These are phyloP conservation scores for Spathaspora sp. DNA, from an alignment of 805 yeast species.

Conservation along the genomic window DNA sequence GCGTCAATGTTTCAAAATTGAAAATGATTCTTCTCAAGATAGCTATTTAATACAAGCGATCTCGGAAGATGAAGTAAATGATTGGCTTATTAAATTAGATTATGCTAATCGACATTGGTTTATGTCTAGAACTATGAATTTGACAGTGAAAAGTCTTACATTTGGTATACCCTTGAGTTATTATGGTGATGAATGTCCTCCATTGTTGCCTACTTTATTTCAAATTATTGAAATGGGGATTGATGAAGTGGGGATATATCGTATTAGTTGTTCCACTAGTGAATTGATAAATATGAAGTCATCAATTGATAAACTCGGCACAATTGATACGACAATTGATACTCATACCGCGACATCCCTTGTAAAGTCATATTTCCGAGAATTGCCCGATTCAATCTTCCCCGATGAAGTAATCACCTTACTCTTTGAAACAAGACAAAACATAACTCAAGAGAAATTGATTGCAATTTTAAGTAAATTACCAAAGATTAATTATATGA, in stretches of 20 bases:
- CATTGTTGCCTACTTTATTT: slow-evolving; percentile 60
- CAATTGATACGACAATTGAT: slow-evolving; percentile 52
- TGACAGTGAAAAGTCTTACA: slow-evolving; percentile 30
- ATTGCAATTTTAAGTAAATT: slow-evolving; percentile 23
- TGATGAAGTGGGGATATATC: slow-evolving; percentile 86
- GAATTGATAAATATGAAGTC: slow-evolving; percentile 42
- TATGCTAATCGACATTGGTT: slow-evolving; percentile 56
- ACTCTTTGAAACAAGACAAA: slow-evolving; percentile 38
- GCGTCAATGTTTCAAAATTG: slow-evolving; percentile 49
- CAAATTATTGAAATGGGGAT: slow-evolving; percentile 84
- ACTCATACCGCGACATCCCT: slow-evolving; percentile 86
- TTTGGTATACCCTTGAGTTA: slow-evolving; percentile 85
- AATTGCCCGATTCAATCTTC: slow-evolving; percentile 79
- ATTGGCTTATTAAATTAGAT: slow-evolving; percentile 60
- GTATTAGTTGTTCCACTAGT: slow-evolving; percentile 56
- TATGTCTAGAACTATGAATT: slow-evolving; percentile 36
- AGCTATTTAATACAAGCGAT: slow-evolving; percentile 68
- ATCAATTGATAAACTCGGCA: slow-evolving; percentile 45
- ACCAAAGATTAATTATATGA: slow-evolving; percentile 64
- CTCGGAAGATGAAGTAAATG: slow-evolving; percentile 57
- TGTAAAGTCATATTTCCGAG: slow-evolving; percentile 78
- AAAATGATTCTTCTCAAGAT: slow-evolving; percentile 39
- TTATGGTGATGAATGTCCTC: slow-evolving; percentile 60
- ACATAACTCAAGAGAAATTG: slow-evolving; percentile 13
- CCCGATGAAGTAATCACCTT: slow-evolving; percentile 62